Evolutionary conservation across 2,329 filamentous ascomycete genomes (phyloP).

Genomic region (Alternaria sp.): DNA sequence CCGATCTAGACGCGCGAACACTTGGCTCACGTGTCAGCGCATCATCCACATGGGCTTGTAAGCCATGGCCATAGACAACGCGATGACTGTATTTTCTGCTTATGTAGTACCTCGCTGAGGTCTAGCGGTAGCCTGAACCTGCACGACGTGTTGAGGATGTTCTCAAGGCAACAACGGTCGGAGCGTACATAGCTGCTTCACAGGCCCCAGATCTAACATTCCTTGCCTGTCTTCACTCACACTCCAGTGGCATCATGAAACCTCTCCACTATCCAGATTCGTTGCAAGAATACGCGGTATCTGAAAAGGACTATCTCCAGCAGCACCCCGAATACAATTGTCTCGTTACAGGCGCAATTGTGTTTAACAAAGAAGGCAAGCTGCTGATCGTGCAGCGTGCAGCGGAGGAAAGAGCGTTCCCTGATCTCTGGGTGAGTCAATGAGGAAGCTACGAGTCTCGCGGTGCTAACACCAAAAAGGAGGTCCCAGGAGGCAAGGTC

Average conservation of each 20-base stretch:
- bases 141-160: not conserved
- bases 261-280: constrained; percentile 28
- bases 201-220: not conserved
- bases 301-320: constrained; percentile 34
- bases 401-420: constrained; percentile 43
- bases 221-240: not conserved
- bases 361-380: constrained; percentile 42
- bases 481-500: constrained; percentile 59
- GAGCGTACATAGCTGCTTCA: not conserved
- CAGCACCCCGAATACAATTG: constrained; percentile 35
- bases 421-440: constrained; percentile 40
- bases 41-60: not conserved
- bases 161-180: constrained; percentile 8
- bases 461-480: constrained; percentile 42
- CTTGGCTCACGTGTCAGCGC: constrained; percentile 14
- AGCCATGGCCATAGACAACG: not conserved
- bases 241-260: constrained; percentile 2
- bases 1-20: constrained; percentile 14
- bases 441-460: not conserved
- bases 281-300: constrained; percentile 37
- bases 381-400: constrained; percentile 46
- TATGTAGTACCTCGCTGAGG: not conserved
- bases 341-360: constrained; percentile 37
- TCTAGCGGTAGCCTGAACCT: not conserved
- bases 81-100: not conserved